Base-by-base conservation (phyloP, 768 basidiomycete species). In the Boletales sp. region DNA sequence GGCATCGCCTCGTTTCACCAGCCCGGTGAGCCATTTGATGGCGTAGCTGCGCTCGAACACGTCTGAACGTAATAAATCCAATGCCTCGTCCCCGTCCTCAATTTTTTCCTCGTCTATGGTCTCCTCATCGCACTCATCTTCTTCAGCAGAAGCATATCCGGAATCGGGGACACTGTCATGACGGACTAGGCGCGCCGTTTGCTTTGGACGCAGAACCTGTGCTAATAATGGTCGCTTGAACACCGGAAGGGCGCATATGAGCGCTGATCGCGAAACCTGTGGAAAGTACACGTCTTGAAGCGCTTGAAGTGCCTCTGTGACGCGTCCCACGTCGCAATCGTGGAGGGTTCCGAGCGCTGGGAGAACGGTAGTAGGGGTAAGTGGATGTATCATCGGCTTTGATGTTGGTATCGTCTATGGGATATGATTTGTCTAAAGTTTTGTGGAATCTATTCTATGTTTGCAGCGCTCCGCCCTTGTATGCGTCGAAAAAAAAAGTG, bases 71-170 rank as follows among this genome's bases (percentile, higher is more conserved):
- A 88, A 69, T 43, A 75, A 50, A 40, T 81, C 76, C 14, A 75
- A 48, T 44, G 62, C 65, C 10, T 68, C 70, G 9, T 40, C 46
- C 2, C n/a, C 28, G 1, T 47, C 35, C 11, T 40, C 35, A 3
- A 9, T 17, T 9, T 41, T 44, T 44, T 56, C 34, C 2, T 40
- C 21, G n/a, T 48, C 39, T 12, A 9, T 48, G 18, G 21, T 33
- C 19, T 21, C 63, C 1, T 62, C 56, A 8, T 69, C 67, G 2
- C 74, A 75, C 1, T 78, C 79, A 1, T 83, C 81, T 43, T 81
- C 83, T 44, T 83, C 83, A 21, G 82, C 84, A 36, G 86, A 87
- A 6, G 85, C 88, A 55, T 90, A 90, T 33, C 88, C 88, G 11
- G 87, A 89, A 66, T 90, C 87, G 1, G 82, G 82, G 4, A 80